Conservation (phyloP, 257 asterid genomes). For the Dorcoceras hygrometricum region DNA sequence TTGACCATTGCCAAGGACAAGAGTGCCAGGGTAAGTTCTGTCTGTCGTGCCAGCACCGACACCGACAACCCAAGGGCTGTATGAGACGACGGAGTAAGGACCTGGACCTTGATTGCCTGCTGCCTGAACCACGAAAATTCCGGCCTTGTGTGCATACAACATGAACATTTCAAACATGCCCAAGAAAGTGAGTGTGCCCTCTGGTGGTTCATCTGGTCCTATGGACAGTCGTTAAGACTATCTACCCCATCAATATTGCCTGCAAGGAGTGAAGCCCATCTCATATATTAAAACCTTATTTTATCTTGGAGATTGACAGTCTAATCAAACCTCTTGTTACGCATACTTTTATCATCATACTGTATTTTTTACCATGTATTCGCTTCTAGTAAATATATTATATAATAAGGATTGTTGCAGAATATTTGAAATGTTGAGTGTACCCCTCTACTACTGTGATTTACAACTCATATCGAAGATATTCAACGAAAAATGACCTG, state of each 20-base stretch:
- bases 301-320: background rate
- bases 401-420: background rate
- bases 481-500: no score
- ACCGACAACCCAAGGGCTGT: conserved; percentile 82
- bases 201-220: conserved; percentile 84
- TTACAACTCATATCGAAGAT: no score
- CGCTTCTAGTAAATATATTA: background rate
- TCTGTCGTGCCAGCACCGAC: conserved; percentile 75
- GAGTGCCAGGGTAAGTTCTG: conserved; percentile 74
- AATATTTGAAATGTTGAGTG: background rate
- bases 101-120: conserved; percentile 85
- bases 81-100: conserved; percentile 71
- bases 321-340: background rate
- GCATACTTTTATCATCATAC: no score
- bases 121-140: conserved; percentile 75
- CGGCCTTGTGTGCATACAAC: conserved; percentile 80
- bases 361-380: background rate
- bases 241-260: conserved; percentile 91
- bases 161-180: conserved; percentile 76
- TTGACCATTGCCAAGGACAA: conserved; percentile 69
- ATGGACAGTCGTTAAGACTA: conserved; percentile 66
- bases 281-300: background rate
- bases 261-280: conserved; percentile 31
- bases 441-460: no score
- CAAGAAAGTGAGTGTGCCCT: conserved; percentile 65